A percentile compares a stretch with the other conserved stretches of the same genome.
Conservation (phyloP, 2,329 filamentous ascomycete species). For the Penicillium sp. region DNA sequence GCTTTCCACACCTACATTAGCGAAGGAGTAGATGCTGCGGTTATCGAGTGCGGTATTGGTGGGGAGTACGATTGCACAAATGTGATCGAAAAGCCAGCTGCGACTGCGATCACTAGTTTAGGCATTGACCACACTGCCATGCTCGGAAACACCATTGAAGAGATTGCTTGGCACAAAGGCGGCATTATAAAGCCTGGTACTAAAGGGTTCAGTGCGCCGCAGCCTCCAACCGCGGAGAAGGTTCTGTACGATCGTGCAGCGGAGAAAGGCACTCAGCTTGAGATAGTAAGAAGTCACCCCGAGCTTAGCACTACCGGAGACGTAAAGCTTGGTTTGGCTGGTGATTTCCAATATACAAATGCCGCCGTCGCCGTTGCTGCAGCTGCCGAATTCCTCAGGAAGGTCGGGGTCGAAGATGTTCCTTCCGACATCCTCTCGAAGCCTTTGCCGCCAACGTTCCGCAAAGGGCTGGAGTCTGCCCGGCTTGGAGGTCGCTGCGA, state of each 20-base stretch:
- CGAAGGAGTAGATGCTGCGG: slow-evolving; percentile 66
- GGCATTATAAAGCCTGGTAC: slow-evolving; percentile 68
- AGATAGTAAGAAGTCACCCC: slow-evolving; percentile 44
- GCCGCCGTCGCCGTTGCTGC: slow-evolving; percentile 52
- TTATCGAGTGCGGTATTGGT: slow-evolving; percentile 89
- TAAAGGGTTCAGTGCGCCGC: slow-evolving; percentile 55
- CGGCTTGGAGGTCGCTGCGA: slow-evolving; percentile 71
- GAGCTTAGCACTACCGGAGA: slow-evolving; percentile 34
- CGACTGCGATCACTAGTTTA: slow-evolving; percentile 66
- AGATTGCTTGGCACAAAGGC: slow-evolving; percentile 88
- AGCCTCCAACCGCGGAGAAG: slow-evolving; percentile 46
- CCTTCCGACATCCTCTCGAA: slow-evolving; percentile 33
- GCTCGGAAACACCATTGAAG: slow-evolving; percentile 66
- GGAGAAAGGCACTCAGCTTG: slow-evolving; percentile 43
- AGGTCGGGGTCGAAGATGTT: slow-evolving; percentile 28
- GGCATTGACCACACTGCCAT: slow-evolving; percentile 78
- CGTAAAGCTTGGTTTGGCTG: slow-evolving; percentile 54
- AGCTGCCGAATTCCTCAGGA: slow-evolving; percentile 35
- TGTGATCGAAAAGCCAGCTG: slow-evolving; percentile 61
- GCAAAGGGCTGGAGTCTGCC: slow-evolving; percentile 57
- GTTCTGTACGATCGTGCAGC: slow-evolving; percentile 50
- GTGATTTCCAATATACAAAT: slow-evolving; percentile 56
- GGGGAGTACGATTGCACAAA: slow-evolving; percentile 92
- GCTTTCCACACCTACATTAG: slow-evolving; percentile 73
- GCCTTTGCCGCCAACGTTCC: slow-evolving; percentile 53